Evolutionary conservation across 2,329 filamentous ascomycete genomes (phyloP), one percentile per base, ranked within the genome.

Genomic region (Penicillium sp.): DNA sequence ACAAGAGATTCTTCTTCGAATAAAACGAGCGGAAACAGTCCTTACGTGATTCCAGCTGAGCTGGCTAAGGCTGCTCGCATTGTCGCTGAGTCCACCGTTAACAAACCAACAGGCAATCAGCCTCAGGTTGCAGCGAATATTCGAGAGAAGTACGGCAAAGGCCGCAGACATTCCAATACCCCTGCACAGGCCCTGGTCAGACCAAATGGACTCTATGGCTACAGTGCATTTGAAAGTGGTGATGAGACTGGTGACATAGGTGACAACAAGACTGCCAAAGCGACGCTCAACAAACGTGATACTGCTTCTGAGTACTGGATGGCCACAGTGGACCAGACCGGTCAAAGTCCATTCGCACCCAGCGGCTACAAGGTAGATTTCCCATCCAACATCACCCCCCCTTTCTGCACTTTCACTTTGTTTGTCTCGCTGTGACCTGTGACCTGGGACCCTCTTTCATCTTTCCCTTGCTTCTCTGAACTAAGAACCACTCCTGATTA

Each of bases 41-140:
- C 38, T 39, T 60, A 60, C 42, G 24, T 31, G 14, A 52, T 60
- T 21, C 43, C 58, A 2, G 32, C 21, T 6, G 52, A 55, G n/a
- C 27, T 60, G 8, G 55, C 43, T 40, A 47, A 53, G 27, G 58
- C 52, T 16, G 55, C 58, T n/a, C 51, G 55, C 13, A 46, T 60
- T 14, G 38, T 60, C 22, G 55, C 55, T 21, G 55, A 60, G 40
- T 43, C 40, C 22, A 27, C 40, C 40, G 40, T 24, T 8, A 42
- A 42, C 40, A 43, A 24, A 27, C 40, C 40, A 7, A 43, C 9
- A 8, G 40, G 40, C 4, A 21, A 43, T 43, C 40, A 43, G 18
- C 7, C 18, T 14, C 40, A 43, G 11, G 40, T 43, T 14, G 40
- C 40, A 14, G 40, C 40, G 10, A 43, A 27, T 43, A 43, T 43